Conservation (phyloP, 2,329 filamentous ascomycete genomes). For the Aotearoamyces nothofagi region DNA sequence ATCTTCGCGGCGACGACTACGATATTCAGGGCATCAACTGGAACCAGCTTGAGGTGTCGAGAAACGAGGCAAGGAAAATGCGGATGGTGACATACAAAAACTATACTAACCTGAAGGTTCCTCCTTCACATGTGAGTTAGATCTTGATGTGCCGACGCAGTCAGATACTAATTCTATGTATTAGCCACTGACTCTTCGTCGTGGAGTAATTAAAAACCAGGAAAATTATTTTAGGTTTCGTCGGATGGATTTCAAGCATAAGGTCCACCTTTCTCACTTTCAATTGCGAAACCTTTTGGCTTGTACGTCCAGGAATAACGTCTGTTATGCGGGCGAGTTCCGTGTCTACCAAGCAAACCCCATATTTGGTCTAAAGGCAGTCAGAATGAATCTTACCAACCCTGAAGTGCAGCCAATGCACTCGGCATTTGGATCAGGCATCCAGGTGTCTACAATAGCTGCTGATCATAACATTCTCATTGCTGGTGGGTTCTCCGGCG, state of each 20-base stretch:
- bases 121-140: conserved; percentile 31
- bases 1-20: conserved; percentile 37
- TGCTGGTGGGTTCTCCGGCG: conserved; percentile 23
- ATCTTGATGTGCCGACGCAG: neutral
- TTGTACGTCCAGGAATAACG: conserved; percentile 35
- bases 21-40: conserved; percentile 48
- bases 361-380: conserved; percentile 23
- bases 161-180: conserved; percentile 1
- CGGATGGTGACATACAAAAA: conserved; percentile 37
- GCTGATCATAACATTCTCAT: conserved; percentile 20
- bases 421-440: conserved; percentile 6
- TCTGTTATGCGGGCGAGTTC: conserved; percentile 38
- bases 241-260: conserved; percentile 36
- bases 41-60: conserved; percentile 33
- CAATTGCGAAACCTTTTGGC: conserved; percentile 49
- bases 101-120: conserved; percentile 35
- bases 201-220: conserved; percentile 7
- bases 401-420: conserved; percentile 12
- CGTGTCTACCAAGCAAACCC: conserved; percentile 38
- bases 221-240: conserved; percentile 39
- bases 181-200: conserved; percentile 3
- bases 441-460: conserved; percentile 20
- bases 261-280: conserved; percentile 45
- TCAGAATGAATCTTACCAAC: conserved; percentile 15
- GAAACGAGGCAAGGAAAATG: conserved; percentile 30